Evolutionary conservation across 805 yeast genomes (phyloP), one percentile per base, ranked within the genome.

Genomic region (Saturnispora gosingensis): DNA sequence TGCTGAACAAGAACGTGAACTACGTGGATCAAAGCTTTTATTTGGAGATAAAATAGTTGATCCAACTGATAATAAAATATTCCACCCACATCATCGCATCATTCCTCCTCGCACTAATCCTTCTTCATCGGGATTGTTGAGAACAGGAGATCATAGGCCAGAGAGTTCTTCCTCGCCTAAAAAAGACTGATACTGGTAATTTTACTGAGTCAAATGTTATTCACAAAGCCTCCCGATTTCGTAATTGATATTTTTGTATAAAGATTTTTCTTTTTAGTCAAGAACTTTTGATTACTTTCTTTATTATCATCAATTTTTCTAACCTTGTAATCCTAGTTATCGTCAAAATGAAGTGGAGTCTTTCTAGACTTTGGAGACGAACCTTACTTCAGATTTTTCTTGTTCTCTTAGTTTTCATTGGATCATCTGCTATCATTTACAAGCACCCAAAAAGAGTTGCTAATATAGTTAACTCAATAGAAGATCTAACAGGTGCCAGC

Each of bases 1-100:
- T 18, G 42, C 20, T 9, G 25, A 18, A 18, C 22, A 38, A 7
- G 42, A 38, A 11, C 20, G 5, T 4, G 24, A 38, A 24, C 42
- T 38, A n/a, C 22, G 24, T 38, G 58, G 58, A 8, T 47, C 53
- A 9, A 55, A 55, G 45, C 30, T 52, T 9, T 43, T 49, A 10
- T 46, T 57, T 34, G 59, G 59, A 1, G 49, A 51, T 45, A 57
- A 56, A 30, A 22, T 54, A 11, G 46, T 54, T 15, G 57, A 54
- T 46, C 56, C 55, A n/a, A 27, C 46, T n/a, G 59, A 57, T 48
- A 32, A 43, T 13, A 39, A 53, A 28, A 27, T 55, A 10, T 36
- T 48, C 15, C 38, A 43, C 24, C 58, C 58, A 9, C 58, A 55
- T 36, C 36, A 22, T 24, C 32, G 54, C 6, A 39, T 52, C 6